Evolutionary conservation across 2,329 filamentous ascomycete genomes (phyloP).

Genomic region (Ascochyta clinopodiicola): DNA sequence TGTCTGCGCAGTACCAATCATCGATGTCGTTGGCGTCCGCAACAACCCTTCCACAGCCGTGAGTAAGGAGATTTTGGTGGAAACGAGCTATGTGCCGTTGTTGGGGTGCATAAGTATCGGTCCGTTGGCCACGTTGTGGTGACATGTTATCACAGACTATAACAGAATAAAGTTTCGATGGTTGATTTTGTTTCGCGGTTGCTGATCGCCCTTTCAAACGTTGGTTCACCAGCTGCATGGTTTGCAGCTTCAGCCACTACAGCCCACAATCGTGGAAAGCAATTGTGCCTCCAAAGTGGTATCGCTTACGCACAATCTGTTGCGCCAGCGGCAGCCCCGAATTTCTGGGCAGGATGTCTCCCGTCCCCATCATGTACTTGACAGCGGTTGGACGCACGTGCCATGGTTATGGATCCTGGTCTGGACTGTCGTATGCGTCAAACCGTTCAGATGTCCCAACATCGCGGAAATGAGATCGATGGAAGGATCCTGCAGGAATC

Average conservation of each 20-base stretch:
- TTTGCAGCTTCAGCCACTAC: constrained; percentile 7
- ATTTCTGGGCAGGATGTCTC: constrained; percentile 1
- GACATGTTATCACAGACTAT: neutral
- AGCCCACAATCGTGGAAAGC: neutral
- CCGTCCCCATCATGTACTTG: constrained; percentile 10
- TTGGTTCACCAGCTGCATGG: constrained; percentile 2
- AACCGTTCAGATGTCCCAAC: neutral
- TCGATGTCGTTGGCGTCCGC: neutral
- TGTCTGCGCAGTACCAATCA: neutral
- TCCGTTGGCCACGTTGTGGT: neutral
- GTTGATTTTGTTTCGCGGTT: neutral
- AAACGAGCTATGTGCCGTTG: constrained; percentile 4
- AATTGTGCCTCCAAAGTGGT: neutral
- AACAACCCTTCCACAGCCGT: constrained; percentile 1
- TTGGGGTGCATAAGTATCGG: constrained; percentile 7
- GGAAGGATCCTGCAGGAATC: neutral
- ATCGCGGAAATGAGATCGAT: neutral
- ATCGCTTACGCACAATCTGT: neutral
- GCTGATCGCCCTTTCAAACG: constrained; percentile 1
- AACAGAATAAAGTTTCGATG: neutral
- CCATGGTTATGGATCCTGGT: constrained; percentile 6
- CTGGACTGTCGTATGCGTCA: constrained; percentile 8
- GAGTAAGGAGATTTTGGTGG: neutral
- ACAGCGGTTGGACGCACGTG: constrained; percentile 16
- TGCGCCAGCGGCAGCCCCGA: constrained; percentile 3